Conservation (phyloP, 192 early-diverging fungal genomes). For the Gigaspora rosea region DNA sequence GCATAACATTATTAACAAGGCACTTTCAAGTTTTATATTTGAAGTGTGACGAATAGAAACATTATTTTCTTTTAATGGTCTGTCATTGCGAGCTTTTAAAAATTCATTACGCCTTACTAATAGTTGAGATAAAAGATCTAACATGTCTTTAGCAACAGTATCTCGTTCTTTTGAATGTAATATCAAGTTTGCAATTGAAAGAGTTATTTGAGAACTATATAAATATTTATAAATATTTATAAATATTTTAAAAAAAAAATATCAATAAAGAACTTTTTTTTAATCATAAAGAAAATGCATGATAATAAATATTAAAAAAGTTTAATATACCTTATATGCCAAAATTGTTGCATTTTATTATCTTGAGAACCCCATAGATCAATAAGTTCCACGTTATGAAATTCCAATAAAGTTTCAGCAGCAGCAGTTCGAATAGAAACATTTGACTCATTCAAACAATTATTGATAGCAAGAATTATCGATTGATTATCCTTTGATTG, state of each 20-base stretch:
- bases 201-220: slow-evolving; percentile 52
- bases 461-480: no score
- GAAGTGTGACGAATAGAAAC: slow-evolving; percentile 65
- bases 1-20: slow-evolving; percentile 71
- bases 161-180: slow-evolving; percentile 62
- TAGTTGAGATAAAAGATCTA: slow-evolving; percentile 66
- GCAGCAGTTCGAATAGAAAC: slow-evolving; percentile 70
- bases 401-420: slow-evolving; percentile 68
- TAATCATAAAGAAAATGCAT: no score
- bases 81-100: background rate
- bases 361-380: slow-evolving; percentile 79
- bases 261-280: no score
- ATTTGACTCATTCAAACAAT: slow-evolving; percentile 56
- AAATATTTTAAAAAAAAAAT: slow-evolving; percentile 32
- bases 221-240: no score
- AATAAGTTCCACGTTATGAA: slow-evolving; percentile 73
- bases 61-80: background rate
- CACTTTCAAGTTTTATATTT: slow-evolving; percentile 72
- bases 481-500: no score
- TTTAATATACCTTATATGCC: slow-evolving; percentile 60
- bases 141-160: slow-evolving; percentile 62
- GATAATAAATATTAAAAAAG: no score
- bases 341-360: slow-evolving; percentile 72
- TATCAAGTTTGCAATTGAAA: slow-evolving; percentile 71
- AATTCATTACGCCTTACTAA: slow-evolving; percentile 61